Conservation (phyloP, 2,329 filamentous ascomycete genomes). For the Ophiostoma sp. region DNA sequence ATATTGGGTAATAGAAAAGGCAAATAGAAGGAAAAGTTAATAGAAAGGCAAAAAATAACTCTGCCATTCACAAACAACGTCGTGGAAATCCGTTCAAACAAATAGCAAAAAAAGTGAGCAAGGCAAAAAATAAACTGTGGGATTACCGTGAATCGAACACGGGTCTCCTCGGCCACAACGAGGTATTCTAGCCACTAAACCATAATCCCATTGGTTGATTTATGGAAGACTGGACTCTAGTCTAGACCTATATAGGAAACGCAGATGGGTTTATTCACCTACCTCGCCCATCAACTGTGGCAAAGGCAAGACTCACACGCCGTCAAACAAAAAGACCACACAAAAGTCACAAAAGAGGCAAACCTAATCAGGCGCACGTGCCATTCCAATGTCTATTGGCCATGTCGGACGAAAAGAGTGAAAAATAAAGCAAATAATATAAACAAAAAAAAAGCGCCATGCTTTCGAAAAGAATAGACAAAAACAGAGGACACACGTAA, state of each 20-base stretch:
- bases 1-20: neutral
- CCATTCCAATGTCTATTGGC: neutral
- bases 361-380: neutral
- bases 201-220: constrained; percentile 23
- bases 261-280: neutral
- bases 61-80: too few relatives aligned
- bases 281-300: too few relatives aligned
- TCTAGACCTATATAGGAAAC: neutral
- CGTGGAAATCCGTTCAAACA: too few relatives aligned
- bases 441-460: neutral
- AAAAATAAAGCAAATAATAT: neutral
- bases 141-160: constrained; percentile 29
- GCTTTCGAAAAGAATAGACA: constrained; percentile 6
- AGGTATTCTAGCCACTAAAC: constrained; percentile 29
- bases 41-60: too few relatives aligned
- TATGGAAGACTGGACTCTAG: neutral
- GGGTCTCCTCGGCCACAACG: constrained; percentile 29
- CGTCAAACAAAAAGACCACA: neutral
- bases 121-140: constrained; percentile 16
- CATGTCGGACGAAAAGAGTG: neutral
- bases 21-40: neutral
- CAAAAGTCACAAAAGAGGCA: neutral
- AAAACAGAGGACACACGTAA: constrained; percentile 6
- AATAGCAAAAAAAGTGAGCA: neutral
- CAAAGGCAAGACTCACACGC: neutral